A percentile compares a stretch with the other conserved stretches of the same genome.
phyloP scores from a whole-genome alignment of 2,329 filamentous ascomycete genomes.

The Orbilia blumenaviensis region DNA sequence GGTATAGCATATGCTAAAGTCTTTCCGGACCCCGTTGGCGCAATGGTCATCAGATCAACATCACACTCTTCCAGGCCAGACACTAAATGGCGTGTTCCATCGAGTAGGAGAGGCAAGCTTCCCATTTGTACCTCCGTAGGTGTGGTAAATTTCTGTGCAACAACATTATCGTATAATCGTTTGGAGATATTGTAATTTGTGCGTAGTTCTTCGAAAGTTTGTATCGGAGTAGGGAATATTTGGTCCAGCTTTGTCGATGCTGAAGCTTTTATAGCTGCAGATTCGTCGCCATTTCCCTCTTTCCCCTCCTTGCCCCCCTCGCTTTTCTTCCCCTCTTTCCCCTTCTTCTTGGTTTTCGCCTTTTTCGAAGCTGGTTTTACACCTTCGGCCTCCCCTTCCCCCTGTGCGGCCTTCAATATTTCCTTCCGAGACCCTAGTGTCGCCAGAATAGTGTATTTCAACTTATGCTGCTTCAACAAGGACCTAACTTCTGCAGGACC shows the following conservation, averaged over 20 bases:
- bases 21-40: conserved; percentile 95
- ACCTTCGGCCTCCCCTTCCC: conserved; percentile 37
- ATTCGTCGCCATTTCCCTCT: conserved; percentile 65
- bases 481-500: conserved; percentile 71
- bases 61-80: conserved; percentile 59
- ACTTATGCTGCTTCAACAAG: conserved; percentile 78
- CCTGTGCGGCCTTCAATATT: conserved; percentile 56
- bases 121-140: conserved; percentile 95
- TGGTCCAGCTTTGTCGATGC: conserved; percentile 66
- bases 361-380: conserved; percentile 61
- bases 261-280: conserved; percentile 60
- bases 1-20: conserved; percentile 93
- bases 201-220: conserved; percentile 77
- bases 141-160: conserved; percentile 81
- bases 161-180: conserved; percentile 79
- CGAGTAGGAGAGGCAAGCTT: conserved; percentile 79
- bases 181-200: conserved; percentile 75
- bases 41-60: conserved; percentile 84
- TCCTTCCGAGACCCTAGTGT: conserved; percentile 59
- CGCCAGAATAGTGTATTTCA: conserved; percentile 83
- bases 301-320: conserved; percentile 65
- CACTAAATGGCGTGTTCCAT: conserved; percentile 65
- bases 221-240: conserved; percentile 81
- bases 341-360: conserved; percentile 61
- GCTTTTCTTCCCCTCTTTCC: conserved; percentile 68